Conservation (phyloP, 1,284 basidiomycete genomes). For the Trichosporon ovoides region DNA sequence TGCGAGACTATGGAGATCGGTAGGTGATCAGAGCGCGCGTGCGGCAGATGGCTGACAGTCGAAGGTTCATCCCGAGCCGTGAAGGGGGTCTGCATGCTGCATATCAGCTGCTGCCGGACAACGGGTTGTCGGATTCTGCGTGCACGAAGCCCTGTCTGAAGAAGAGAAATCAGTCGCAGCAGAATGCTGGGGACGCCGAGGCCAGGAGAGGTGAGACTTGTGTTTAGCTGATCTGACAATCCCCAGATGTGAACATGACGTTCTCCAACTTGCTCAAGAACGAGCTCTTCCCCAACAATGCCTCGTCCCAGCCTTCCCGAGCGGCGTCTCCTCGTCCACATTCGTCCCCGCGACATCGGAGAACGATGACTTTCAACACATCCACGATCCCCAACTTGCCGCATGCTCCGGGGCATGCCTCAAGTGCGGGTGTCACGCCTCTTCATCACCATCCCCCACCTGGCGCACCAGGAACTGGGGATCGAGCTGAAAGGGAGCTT, state of each 20-base stretch:
- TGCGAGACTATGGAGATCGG: constrained; percentile 48
- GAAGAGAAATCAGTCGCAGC: constrained; percentile 5
- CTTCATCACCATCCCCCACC: constrained; percentile 45
- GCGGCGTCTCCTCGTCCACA: constrained; percentile 23
- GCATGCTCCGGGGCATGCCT: constrained; percentile 13
- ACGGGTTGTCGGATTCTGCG: constrained; percentile 16
- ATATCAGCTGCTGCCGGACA: constrained; percentile 51
- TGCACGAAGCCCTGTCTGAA: neutral
- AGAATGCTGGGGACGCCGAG: constrained; percentile 45
- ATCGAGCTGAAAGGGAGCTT: constrained; percentile 33
- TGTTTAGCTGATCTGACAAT: constrained; percentile 6
- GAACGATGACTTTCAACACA: constrained; percentile 35
- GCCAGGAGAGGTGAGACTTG: constrained; percentile 45
- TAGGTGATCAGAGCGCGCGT: constrained; percentile 22
- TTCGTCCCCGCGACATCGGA: constrained; percentile 27
- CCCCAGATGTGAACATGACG: constrained; percentile 54
- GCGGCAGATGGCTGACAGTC: neutral
- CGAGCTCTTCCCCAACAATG: constrained; percentile 51
- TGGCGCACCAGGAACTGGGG: constrained; percentile 24
- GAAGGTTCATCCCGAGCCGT: constrained; percentile 54
- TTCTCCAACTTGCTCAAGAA: constrained; percentile 53
- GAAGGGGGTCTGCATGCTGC: constrained; percentile 53
- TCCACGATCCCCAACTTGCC: constrained; percentile 29
- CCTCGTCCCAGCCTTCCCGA: constrained; percentile 20
- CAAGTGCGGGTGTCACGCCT: constrained; percentile 41